Conservation (phyloP, 163 green algal genomes). For the Scenedesmus sp. region DNA sequence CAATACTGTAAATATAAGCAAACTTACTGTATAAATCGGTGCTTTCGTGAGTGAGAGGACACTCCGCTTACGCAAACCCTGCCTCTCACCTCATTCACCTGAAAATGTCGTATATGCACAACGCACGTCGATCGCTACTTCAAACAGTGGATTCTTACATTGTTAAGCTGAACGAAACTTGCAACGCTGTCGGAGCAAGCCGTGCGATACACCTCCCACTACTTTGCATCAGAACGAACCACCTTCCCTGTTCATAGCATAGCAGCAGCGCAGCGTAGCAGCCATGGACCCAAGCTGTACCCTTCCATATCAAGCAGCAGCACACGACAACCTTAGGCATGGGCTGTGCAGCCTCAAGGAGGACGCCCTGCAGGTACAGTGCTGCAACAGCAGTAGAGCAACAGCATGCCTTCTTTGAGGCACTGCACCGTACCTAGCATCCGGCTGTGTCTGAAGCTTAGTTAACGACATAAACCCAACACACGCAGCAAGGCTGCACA, state of each 20-base stretch:
- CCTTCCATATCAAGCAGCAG: constrained; percentile 72
- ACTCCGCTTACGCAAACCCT: not conserved
- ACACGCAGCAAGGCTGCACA: not conserved
- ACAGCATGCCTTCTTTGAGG: not conserved
- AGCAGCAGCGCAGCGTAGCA: not conserved
- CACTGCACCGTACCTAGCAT: not conserved
- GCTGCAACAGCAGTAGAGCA: not conserved
- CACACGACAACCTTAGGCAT: constrained; percentile 81
- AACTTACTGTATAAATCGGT: too few relatives aligned
- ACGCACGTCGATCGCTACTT: not conserved
- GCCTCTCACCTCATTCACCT: not conserved
- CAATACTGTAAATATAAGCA: not conserved
- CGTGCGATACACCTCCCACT: not conserved
- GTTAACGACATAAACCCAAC: not conserved
- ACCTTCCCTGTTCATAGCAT: not conserved
- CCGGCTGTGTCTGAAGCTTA: not conserved
- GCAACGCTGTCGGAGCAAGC: not conserved
- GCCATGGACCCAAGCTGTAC: constrained; percentile 62
- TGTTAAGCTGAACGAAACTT: not conserved
- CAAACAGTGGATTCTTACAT: not conserved
- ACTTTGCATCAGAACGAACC: not conserved
- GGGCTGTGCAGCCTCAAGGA: constrained; percentile 86
- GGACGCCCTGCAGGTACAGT: constrained; percentile 49
- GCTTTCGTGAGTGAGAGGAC: too few relatives aligned
- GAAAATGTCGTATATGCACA: not conserved